Evolutionary conservation across 2,329 filamentous ascomycete species (phyloP).

Genomic region (Biscogniauxia sp.): DNA sequence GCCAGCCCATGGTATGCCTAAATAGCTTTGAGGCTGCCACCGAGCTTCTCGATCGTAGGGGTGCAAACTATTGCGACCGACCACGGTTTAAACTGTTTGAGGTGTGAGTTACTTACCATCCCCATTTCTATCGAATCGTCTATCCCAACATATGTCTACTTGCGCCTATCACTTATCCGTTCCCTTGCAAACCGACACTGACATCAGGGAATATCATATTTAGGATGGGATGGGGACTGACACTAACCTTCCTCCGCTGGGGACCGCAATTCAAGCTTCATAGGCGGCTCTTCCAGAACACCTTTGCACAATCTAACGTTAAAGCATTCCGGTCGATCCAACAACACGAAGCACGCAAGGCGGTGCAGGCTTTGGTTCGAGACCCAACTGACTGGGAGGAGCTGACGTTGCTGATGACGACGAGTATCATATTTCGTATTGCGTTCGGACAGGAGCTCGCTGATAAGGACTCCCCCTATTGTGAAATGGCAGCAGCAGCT

Average conservation of each 20-base stretch:
- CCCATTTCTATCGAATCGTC: not conserved
- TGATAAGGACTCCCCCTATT: slow-evolving; percentile 24
- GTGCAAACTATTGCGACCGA: slow-evolving; percentile 43
- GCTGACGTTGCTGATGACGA: slow-evolving; percentile 24
- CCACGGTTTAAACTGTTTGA: slow-evolving; percentile 39
- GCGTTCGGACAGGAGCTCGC: slow-evolving; percentile 19
- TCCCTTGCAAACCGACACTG: not conserved
- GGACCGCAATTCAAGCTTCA: slow-evolving; percentile 42
- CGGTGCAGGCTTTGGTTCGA: slow-evolving; percentile 24
- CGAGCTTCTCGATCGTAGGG: slow-evolving; percentile 45
- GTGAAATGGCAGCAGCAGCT: slow-evolving; percentile 14
- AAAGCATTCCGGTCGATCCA: slow-evolving; percentile 35
- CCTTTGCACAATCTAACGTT: slow-evolving; percentile 35
- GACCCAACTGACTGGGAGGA: slow-evolving; percentile 23
- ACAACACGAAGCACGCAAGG: slow-evolving; percentile 28
- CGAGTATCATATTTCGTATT: slow-evolving; percentile 19
- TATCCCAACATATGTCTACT: not conserved
- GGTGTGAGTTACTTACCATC: slow-evolving; percentile 1
- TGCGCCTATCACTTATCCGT: not conserved
- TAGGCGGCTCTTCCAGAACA: slow-evolving; percentile 40
- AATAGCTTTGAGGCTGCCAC: slow-evolving; percentile 42
- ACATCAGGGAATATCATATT: not conserved
- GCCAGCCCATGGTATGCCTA: slow-evolving; percentile 40
- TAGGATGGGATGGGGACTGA: slow-evolving; percentile 37
- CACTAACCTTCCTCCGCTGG: slow-evolving; percentile 44